Evolutionary conservation across 768 basidiomycete genomes (phyloP).

Genomic region (Phylloporus scabripes): DNA sequence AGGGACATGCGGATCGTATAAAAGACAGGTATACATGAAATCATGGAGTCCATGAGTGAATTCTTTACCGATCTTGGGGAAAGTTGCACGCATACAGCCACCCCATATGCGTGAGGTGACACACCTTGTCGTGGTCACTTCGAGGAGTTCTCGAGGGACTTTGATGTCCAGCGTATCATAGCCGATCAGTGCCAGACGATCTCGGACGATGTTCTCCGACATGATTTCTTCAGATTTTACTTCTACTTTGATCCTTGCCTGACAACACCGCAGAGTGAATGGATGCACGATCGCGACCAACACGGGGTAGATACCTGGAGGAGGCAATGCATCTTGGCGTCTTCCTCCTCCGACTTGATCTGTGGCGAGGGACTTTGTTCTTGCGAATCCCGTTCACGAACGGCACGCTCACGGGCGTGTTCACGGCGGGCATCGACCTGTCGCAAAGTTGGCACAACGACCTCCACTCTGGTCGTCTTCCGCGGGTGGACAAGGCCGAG

Average conservation of each 20-base stretch:
- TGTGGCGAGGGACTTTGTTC: not conserved
- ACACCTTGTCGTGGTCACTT: slow-evolving; percentile 1
- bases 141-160: slow-evolving; percentile 2
- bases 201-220: slow-evolving; percentile 5
- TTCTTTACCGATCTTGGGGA: slow-evolving; percentile 4
- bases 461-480: slow-evolving; percentile 6
- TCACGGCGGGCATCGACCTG: not conserved
- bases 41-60: slow-evolving; percentile 12
- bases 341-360: slow-evolving; percentile 8
- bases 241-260: slow-evolving; percentile 10
- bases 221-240: slow-evolving; percentile 5
- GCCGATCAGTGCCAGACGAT: slow-evolving; percentile 3
- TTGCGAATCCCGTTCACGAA: slow-evolving; percentile 2
- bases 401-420: not conserved
- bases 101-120: slow-evolving; percentile 9
- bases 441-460: slow-evolving; percentile 6
- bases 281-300: not conserved
- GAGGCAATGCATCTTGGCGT: not conserved
- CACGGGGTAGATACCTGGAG: slow-evolving; percentile 3
- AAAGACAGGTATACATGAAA: slow-evolving; percentile 10
- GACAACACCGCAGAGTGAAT: not conserved
- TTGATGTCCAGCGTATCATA: slow-evolving; percentile 9
- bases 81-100: slow-evolving; percentile 1
- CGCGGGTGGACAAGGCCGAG: slow-evolving; percentile 1
- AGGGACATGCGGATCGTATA: slow-evolving; percentile 8